Base-by-base conservation (phyloP, 2,329 filamentous ascomycete species). In the Fusarium sp. region DNA sequence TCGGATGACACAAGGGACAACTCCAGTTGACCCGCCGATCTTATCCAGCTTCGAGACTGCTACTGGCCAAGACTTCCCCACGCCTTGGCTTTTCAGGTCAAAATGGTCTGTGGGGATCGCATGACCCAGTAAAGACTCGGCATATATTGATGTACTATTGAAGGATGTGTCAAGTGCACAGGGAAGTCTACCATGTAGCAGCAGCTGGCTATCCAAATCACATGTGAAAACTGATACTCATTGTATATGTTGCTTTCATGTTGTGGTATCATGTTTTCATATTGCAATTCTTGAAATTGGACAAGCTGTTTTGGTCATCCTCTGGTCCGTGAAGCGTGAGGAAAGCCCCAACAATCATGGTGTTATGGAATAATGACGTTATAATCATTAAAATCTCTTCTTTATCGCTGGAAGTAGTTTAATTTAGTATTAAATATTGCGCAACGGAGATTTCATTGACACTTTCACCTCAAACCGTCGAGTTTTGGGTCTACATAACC, bases 281-380 rank as follows among this genome's bases (percentile, higher is more conserved):
- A 1, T 0, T 20, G 24, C 24, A 45, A 22, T 20, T 6, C 7
- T 28, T 13, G 4, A 4, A 2, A 20, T 28, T 6, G 14, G 12
- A 22, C 0, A 13, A 1, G 0, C 11, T 18, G 24, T 18, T 5
- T 18, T 11, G 4, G 16, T 3, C 9, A 20, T 2, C 1, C 5
- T 44, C 11, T 5, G 7, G 16, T 2, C 22, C 14, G 4, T 4
- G 1, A 20, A 9, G 14, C 0, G 3, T 11, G 9, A 13, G 26
- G 2, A 22, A 47, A 7, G 7, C 20, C 22, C 13, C 15, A 2
- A 15, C 5, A 22, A 10, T 3, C 11, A 12, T 3, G 9, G 3
- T 15, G 0, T 10, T 2, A 16, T 5, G 9, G 0, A 22, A 16
- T 4, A 0, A 31, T 7, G 4, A 8, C 8, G 22, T 6, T 4